Base-by-base conservation (phyloP, 108 stramenopile species). In the Asterionellopsis glacialis region DNA sequence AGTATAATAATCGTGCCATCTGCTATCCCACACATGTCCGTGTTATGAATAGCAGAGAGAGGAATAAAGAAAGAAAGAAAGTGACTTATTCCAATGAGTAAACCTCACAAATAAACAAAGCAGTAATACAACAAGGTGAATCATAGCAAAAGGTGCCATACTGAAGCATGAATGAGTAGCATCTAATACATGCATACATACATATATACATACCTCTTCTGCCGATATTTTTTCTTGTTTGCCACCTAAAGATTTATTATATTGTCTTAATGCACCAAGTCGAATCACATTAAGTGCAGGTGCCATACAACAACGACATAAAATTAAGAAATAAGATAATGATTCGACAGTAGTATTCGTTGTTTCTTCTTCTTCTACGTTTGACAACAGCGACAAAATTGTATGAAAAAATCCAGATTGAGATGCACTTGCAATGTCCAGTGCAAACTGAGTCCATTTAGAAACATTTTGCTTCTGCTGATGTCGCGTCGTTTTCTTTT, bases 211-310 rank as follows among this genome's bases (percentile, higher is more conserved):
- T 11, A 65, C 10, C 11, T 67, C 58, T 13, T 38, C 21, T 19
- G 55, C 66, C 1, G 61, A 1, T 11, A 80, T 59, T 23, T 21
- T 39, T 63, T 80, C 79, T 16, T 42, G 59, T 56, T 72, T 75
- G 0, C 22, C 68, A 33, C 33, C 33, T 39, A 64, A 80, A 27
- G 54, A 58, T 1, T 52, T 50, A 50, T 76, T 77, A 56, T 77
- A 81, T 25, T 68, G 72, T 59, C 72, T 63, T 15, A 75, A 51
- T 0, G 66, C 59, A 18, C 69, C 51, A 48, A 69, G 69, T 12
- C 73, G 67, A 25, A 70, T n/a, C 1, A 23, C 26, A 63, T 47
- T 39, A 39, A 81, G 38, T 1, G 22, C 23, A 1, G 64, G 63
- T 21, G 53, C 65, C 48, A 81, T 12, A 54, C 56, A 57, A 45